Percentiles rank a stretch among this genome's conserved stretches.
Conservation (phyloP, 2,329 filamentous ascomycete species). For the Parafenestella ontariensis region DNA sequence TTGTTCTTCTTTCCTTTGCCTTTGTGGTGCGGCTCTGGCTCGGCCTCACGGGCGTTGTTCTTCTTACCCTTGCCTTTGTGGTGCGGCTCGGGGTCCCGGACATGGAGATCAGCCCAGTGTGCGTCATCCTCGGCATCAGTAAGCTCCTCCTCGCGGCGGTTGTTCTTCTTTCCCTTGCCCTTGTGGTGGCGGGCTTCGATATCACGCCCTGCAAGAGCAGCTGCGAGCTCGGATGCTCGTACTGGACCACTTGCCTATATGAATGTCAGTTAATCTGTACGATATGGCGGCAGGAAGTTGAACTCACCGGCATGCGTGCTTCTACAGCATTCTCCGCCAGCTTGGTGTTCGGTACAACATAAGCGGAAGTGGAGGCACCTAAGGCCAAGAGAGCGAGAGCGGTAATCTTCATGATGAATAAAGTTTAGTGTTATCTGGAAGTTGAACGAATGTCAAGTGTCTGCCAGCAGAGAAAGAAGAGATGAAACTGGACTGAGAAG, state of each 20-base stretch:
- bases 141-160: slow-evolving; percentile 5
- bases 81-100: too few species aligned
- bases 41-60: slow-evolving; percentile 2
- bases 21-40: slow-evolving; percentile 3
- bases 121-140: slow-evolving; percentile 6
- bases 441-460: slow-evolving; percentile 27
- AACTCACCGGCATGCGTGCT: slow-evolving; percentile 37
- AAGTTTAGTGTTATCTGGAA: slow-evolving; percentile 13
- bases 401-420: slow-evolving; percentile 41
- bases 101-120: slow-evolving; percentile 9
- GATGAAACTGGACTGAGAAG: slow-evolving; percentile 37
- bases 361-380: slow-evolving; percentile 40
- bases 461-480: slow-evolving; percentile 40
- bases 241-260: slow-evolving; percentile 33
- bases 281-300: neutral
- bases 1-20: slow-evolving; percentile 5
- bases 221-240: slow-evolving; percentile 26
- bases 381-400: slow-evolving; percentile 40
- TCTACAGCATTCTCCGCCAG: slow-evolving; percentile 29
- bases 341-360: slow-evolving; percentile 39
- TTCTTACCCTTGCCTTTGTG: slow-evolving; percentile 14
- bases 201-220: slow-evolving; percentile 26
- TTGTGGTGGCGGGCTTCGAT: slow-evolving; percentile 24
- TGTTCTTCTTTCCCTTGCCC: slow-evolving; percentile 17
- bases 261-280: slow-evolving; percentile 10